Evolutionary conservation across 805 yeast genomes (phyloP), one percentile per base, ranked within the genome.

Genomic region (Jamesozyma lodderae): DNA sequence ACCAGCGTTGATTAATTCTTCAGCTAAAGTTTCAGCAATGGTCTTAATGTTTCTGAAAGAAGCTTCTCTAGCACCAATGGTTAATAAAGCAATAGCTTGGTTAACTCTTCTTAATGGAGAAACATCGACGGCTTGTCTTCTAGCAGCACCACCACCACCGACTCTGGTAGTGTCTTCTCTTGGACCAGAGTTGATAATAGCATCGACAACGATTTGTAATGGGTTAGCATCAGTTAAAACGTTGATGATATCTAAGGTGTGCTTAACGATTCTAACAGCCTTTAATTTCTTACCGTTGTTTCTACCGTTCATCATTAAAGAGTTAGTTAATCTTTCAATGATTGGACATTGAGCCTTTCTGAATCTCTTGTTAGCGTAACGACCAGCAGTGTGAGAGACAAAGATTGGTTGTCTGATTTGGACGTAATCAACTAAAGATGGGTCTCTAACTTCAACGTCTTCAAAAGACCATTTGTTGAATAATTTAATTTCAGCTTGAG

Each of bases 71-170:
- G 92, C 95, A 81, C 99, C 99, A 64, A 84, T 82, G 77, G 99
- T 94, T 72, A 92, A 75, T 67, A 92, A 79, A 65, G 98, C 77
- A 65, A 92, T 79, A 64, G 99, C 94, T 76, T 92, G 97, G 95
- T 92, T 92, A 61, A 92, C 96, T 80, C 99, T 90, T 83, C 99
- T 88, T 71, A 92, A 81, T 67, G 99, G 99, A 66, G 98, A 88
- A 55, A 92, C 99, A 86, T 92, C 99, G 69, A 92, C 99, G 59
- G 99, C 98, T 78, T 94, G 98, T 82, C 99, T 87, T 84, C 98
- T 92, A 64, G 94, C 99, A 67, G 97, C 85, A 84, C 98, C 98
- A 66, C 96, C 88, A 67, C 96, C 88, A 76, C 99, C 99, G 63
- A 94, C 90, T 85, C 98, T 88, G 79, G 99, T 92, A 67, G 97